Evolutionary conservation across 345 rosid species (phyloP).

Genomic region (Microthlaspi erraticum): DNA sequence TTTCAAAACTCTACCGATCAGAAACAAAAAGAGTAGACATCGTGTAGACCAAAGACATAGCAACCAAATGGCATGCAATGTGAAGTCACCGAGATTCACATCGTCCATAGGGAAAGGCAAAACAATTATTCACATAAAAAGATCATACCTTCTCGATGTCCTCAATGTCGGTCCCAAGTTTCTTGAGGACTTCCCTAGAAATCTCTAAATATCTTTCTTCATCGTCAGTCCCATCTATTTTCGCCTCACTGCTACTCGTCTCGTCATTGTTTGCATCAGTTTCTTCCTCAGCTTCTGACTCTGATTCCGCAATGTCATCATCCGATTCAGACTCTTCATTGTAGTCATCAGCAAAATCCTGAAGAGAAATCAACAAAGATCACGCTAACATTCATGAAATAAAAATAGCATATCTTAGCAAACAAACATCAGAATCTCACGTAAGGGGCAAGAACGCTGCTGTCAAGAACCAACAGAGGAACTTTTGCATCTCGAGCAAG

Average conservation of each 20-base stretch:
- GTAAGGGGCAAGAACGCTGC: conserved; percentile 91
- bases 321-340: conserved; percentile 72
- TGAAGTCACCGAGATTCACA: conserved; percentile 12
- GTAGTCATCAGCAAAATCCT: conserved; percentile 81
- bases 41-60: conserved; percentile 10
- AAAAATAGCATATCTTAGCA: conserved; percentile 16
- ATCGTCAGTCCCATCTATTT: conserved; percentile 69
- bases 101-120: conserved; percentile 9
- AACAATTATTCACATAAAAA: conserved; percentile 5
- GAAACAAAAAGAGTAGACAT: neutral
- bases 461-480: conserved; percentile 86
- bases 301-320: conserved; percentile 66
- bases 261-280: conserved; percentile 77
- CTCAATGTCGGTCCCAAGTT: conserved; percentile 75
- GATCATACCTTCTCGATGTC: conserved; percentile 78
- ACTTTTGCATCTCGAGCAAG: conserved; percentile 86
- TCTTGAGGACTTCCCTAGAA: conserved; percentile 82
- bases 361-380: conserved; percentile 42
- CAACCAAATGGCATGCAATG: conserved; percentile 7
- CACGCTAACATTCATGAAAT: conserved; percentile 13
- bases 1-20: conserved; percentile 2
- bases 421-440: conserved; percentile 59
- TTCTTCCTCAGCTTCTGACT: conserved; percentile 85
- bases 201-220: conserved; percentile 70
- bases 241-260: conserved; percentile 58